Base-by-base conservation (phyloP, 305 asterid species). In the Fraxinus angustifolia region DNA sequence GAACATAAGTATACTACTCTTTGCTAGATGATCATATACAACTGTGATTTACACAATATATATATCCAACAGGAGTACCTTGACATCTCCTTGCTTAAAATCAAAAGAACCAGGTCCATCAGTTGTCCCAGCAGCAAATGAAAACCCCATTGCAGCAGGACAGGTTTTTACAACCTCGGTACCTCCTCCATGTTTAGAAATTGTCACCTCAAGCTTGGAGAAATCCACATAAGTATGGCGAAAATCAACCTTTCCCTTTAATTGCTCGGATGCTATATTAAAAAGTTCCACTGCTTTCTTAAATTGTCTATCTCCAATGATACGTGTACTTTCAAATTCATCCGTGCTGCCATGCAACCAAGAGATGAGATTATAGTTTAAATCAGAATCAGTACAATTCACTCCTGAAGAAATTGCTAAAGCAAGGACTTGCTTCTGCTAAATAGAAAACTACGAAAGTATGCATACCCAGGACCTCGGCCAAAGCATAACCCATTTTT, bases 31-130 rank as follows among this genome's bases (percentile, higher is more conserved):
- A 75, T 70, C 73, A 14, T 76, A 67, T 28, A 79, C 33, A 84
- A 45, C 26, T 65, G 35, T 65, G n/a, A 65, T 73, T 11, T 28
- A 67, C 76, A 65, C 73, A 78, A 82, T 35, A 77, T 34, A 85
- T 78, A 35, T 35, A 84, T 58, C 42, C 23, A 83, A 84, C 65
- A 35, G 62, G 8, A 60, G 81, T 87, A 94, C 99, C 91, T 87
- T 82, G 87, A 90, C 82, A 88, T 96, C 99, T 35, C 99, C 99
- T 87, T 96, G 98, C 87, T 84, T 94, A 87, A 96, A 96, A 89
- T 96, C 99, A 87, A 96, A 96, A 85, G 99, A 98, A 79, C 99
- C 99, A 23, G 99, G 99, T 76, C 99, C 99, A 84, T 96, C 99
- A 35, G 99, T 96, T 79, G 99, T 96, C 82, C 99, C 99, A 58